phyloP scores from a whole-genome alignment of 2,329 filamentous ascomycete species.

The Shiraia bambusicola region DNA sequence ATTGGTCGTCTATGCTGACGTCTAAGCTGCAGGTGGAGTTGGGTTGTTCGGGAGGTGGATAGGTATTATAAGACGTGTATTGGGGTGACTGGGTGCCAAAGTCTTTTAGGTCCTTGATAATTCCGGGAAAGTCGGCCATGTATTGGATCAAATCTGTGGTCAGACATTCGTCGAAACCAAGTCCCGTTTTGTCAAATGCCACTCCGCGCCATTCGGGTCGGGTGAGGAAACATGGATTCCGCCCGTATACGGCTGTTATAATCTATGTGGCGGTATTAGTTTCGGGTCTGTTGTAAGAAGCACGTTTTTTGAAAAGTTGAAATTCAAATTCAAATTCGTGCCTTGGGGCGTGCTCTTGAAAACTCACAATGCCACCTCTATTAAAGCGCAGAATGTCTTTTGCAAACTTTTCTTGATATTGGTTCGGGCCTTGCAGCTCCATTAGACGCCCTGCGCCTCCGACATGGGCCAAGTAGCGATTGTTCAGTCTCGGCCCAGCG shows the following conservation, averaged over 20 bases:
- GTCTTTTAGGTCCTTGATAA: slow-evolving; percentile 31
- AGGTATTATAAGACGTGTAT: too few relatives aligned
- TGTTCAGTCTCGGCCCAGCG: slow-evolving; percentile 33
- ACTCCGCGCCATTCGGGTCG: slow-evolving; percentile 34
- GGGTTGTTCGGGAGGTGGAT: slow-evolving; percentile 2
- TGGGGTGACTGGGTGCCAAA: slow-evolving; percentile 9
- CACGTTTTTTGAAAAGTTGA: too few relatives aligned
- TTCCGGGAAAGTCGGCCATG: slow-evolving; percentile 30
- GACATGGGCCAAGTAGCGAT: slow-evolving; percentile 36
- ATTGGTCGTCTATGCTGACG: slow-evolving; percentile 7
- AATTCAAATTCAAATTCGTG: too few relatives aligned
- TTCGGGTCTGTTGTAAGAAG: too few relatives aligned
- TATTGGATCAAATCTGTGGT: slow-evolving; percentile 32
- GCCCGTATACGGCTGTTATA: slow-evolving; percentile 34
- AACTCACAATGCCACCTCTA: slow-evolving; percentile 35
- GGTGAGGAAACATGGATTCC: slow-evolving; percentile 34
- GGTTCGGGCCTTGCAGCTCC: slow-evolving; percentile 33
- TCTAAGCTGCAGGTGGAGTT: slow-evolving; percentile 4
- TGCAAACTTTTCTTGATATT: slow-evolving; percentile 31
- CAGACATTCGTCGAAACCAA: slow-evolving; percentile 28
- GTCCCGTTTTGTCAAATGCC: slow-evolving; percentile 35
- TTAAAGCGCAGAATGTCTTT: slow-evolving; percentile 37
- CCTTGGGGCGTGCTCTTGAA: too few relatives aligned
- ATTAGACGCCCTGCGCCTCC: slow-evolving; percentile 37
- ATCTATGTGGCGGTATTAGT: slow-evolving; percentile 21